Evolutionary conservation across 2,329 filamentous ascomycete species (phyloP).

Genomic region (Neopestalotiopsis clavispora): DNA sequence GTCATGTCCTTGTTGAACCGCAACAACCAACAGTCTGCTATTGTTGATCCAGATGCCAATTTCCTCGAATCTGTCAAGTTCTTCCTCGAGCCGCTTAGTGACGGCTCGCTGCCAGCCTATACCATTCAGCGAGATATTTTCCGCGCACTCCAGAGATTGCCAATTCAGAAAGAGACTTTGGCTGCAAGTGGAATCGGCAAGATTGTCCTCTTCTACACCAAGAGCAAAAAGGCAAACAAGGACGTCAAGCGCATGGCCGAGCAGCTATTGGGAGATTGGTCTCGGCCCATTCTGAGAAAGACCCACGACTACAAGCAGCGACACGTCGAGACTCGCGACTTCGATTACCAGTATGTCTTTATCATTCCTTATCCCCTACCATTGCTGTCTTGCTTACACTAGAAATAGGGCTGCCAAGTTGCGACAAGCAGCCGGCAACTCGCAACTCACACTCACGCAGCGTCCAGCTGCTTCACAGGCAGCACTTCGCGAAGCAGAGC

Average conservation of each 20-base stretch:
- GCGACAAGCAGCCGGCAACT: slow-evolving; percentile 47
- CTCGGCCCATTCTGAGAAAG: slow-evolving; percentile 88
- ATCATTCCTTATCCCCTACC: neutral
- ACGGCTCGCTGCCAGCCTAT: slow-evolving; percentile 93
- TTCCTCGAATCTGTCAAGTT: slow-evolving; percentile 94
- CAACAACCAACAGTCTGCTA: slow-evolving; percentile 81
- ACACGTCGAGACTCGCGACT: slow-evolving; percentile 66
- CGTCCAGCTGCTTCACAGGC: slow-evolving; percentile 45
- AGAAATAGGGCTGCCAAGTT: slow-evolving; percentile 55
- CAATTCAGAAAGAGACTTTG: slow-evolving; percentile 88
- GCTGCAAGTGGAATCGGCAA: slow-evolving; percentile 94
- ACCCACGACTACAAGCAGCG: slow-evolving; percentile 95
- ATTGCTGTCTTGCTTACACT: slow-evolving; percentile 18
- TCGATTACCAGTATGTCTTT: slow-evolving; percentile 63
- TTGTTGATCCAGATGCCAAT: slow-evolving; percentile 94
- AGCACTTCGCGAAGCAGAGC: slow-evolving; percentile 51
- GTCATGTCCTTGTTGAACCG: slow-evolving; percentile 88
- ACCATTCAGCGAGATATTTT: slow-evolving; percentile 97
- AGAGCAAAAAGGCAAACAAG: slow-evolving; percentile 86
- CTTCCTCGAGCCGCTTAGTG: slow-evolving; percentile 94
- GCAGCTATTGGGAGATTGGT: slow-evolving; percentile 93
- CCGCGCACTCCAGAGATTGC: slow-evolving; percentile 76
- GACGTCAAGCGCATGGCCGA: slow-evolving; percentile 94
- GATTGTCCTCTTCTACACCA: slow-evolving; percentile 95
- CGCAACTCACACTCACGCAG: slow-evolving; percentile 56